These are phyloP conservation scores for Globisporangium parvum DNA, from an alignment of 352 stramenopile species.

Conservation along the genomic window DNA sequence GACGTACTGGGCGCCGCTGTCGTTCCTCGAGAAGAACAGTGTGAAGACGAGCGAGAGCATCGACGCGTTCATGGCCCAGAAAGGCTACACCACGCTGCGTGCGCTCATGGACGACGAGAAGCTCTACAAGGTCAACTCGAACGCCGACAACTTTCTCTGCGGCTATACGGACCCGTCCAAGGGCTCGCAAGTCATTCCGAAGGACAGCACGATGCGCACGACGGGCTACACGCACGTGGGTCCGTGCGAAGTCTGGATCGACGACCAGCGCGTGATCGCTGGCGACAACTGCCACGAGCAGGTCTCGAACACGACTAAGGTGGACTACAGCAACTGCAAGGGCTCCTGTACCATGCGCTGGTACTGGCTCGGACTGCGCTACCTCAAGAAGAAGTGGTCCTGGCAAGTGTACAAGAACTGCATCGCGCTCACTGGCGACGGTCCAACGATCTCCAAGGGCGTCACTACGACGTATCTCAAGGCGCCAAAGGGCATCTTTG, in stretches of 20 bases:
- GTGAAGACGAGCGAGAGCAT: slow-evolving; percentile 14
- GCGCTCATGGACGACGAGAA: slow-evolving; percentile 17
- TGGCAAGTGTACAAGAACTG: slow-evolving; percentile 70
- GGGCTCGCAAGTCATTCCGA: slow-evolving; percentile 12
- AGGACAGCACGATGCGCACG: slow-evolving; percentile 25
- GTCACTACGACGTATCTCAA: slow-evolving; percentile 9
- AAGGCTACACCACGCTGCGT: slow-evolving; percentile 15
- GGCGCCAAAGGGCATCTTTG: slow-evolving; percentile 7
- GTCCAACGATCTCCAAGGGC: slow-evolving; percentile 12
- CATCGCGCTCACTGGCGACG: slow-evolving; percentile 13
- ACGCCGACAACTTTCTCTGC: slow-evolving; percentile 15
- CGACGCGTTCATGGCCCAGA: slow-evolving; percentile 13
- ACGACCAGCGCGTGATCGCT: slow-evolving; percentile 29
- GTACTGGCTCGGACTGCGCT: slow-evolving; percentile 57
- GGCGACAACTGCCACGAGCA: slow-evolving; percentile 41
- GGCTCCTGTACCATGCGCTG: slow-evolving; percentile 35
- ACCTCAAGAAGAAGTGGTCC: slow-evolving; percentile 39
- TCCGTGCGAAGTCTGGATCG: slow-evolving; percentile 54
- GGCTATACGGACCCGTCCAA: slow-evolving; percentile 12
- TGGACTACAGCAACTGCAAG: slow-evolving; percentile 49
- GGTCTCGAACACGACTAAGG: slow-evolving; percentile 13
- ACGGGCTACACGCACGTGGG: slow-evolving; percentile 56
- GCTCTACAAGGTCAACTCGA: slow-evolving; percentile 15
- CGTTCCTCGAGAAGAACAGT: slow-evolving; percentile 26
- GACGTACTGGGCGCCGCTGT: slow-evolving; percentile 17